These are phyloP conservation scores for Cryomyces antarcticus DNA, from an alignment of 495 filamentous ascomycete species.

Conservation along the genomic window DNA sequence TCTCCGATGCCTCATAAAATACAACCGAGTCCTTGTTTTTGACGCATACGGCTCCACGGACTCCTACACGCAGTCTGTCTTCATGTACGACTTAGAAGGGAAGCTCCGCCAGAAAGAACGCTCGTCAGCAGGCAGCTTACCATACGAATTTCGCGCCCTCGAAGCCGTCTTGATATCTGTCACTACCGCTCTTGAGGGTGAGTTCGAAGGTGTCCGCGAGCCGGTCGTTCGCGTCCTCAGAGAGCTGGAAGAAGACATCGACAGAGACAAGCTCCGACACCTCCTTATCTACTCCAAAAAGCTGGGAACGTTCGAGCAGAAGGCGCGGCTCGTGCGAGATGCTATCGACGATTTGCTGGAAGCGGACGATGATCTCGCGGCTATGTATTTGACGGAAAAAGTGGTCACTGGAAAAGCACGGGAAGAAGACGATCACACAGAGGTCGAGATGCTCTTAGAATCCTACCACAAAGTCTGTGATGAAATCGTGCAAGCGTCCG, in stretches of 20 bases:
- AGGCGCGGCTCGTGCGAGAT: slow-evolving; percentile 82
- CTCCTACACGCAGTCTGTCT: slow-evolving; percentile 83
- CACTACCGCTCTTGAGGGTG: slow-evolving; percentile 70
- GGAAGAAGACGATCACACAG: slow-evolving; percentile 76
- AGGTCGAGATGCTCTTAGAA: slow-evolving; percentile 90
- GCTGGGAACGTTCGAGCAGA: slow-evolving; percentile 91
- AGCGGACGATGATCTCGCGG: slow-evolving; percentile 83
- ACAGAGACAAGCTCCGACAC: slow-evolving; percentile 77
- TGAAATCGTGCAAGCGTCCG: slow-evolving; percentile 88
- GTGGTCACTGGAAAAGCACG: slow-evolving; percentile 42
- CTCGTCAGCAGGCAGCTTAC: slow-evolving; percentile 28
- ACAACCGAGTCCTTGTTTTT: slow-evolving; percentile 82
- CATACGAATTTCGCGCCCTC: slow-evolving; percentile 53
- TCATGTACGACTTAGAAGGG: slow-evolving; percentile 75
- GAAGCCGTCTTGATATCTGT: slow-evolving; percentile 70
- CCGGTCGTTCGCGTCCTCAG: slow-evolving; percentile 74
- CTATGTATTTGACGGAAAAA: slow-evolving; percentile 90
- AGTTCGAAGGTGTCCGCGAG: slow-evolving; percentile 81
- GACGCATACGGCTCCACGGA: slow-evolving; percentile 90
- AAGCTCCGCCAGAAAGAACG: slow-evolving; percentile 33
- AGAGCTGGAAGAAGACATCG: slow-evolving; percentile 92
- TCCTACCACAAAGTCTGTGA: slow-evolving; percentile 95
- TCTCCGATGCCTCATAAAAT: slow-evolving; percentile 81
- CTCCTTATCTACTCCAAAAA: slow-evolving; percentile 87
- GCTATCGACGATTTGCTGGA: slow-evolving; percentile 93